phyloP scores from a whole-genome alignment of 2,329 filamentous ascomycete genomes.

The Juglanconis sp. region DNA sequence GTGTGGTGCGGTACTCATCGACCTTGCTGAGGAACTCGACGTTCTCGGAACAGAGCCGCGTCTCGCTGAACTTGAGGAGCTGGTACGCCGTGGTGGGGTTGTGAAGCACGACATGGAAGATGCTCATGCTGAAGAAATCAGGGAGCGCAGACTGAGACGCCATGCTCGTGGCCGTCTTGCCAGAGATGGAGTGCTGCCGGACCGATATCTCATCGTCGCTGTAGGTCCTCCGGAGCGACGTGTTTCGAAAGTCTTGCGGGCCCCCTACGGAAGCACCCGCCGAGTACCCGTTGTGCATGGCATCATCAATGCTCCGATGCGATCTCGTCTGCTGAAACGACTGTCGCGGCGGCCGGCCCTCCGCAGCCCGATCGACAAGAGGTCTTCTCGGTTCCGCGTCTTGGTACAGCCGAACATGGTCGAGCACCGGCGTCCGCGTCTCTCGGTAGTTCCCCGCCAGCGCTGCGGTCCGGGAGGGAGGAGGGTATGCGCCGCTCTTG shows the following conservation, averaged over 20 bases:
- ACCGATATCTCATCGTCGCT: conserved; percentile 11
- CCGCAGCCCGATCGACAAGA: background rate
- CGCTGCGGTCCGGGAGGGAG: background rate
- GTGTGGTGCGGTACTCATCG: conserved; percentile 40
- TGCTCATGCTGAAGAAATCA: conserved; percentile 39
- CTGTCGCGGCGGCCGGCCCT: background rate
- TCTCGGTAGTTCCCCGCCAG: conserved; percentile 1
- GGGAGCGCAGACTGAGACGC: conserved; percentile 25
- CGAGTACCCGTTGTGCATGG: conserved; percentile 7
- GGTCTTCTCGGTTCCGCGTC: conserved; percentile 8
- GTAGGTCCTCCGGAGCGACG: conserved; percentile 1
- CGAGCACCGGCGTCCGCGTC: conserved; percentile 8
- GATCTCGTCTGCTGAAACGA: background rate
- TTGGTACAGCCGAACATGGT: conserved; percentile 9
- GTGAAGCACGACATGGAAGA: conserved; percentile 39
- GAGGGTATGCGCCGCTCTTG: background rate
- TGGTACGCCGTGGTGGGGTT: conserved; percentile 41
- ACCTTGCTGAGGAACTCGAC: conserved; percentile 47
- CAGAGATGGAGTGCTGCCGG: conserved; percentile 6
- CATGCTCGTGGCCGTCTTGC: conserved; percentile 6
- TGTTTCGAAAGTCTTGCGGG: background rate
- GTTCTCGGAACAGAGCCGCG: conserved; percentile 38
- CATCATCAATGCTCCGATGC: conserved; percentile 4
- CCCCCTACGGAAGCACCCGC: background rate
- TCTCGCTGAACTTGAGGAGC: conserved; percentile 39